phyloP scores from a whole-genome alignment of 2,329 filamentous ascomycete genomes.

The Eurotiales sp. region DNA sequence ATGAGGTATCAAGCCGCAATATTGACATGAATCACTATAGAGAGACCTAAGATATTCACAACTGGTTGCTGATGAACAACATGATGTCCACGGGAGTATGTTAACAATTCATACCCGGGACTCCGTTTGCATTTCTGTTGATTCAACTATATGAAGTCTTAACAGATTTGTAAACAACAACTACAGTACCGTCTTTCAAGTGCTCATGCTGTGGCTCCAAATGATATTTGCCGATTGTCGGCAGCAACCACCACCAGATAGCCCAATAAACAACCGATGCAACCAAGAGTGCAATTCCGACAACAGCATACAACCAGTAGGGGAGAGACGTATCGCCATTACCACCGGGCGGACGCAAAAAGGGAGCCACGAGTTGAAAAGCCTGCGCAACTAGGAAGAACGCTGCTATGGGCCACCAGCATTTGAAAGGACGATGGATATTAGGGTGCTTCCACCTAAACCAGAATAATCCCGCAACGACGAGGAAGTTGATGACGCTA shows the following conservation, averaged over 20 bases:
- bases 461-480: constrained; percentile 51
- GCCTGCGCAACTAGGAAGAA: constrained; percentile 60
- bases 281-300: constrained; percentile 44
- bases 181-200: constrained; percentile 20
- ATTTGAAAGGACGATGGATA: constrained; percentile 10
- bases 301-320: constrained; percentile 48
- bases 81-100: not conserved
- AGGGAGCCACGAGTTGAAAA: constrained; percentile 59
- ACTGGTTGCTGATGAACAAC: too few species aligned
- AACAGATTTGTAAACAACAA: constrained; percentile 19
- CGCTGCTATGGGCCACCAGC: constrained; percentile 14
- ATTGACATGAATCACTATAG: too few species aligned
- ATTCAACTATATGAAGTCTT: constrained; percentile 3
- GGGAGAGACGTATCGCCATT: constrained; percentile 47
- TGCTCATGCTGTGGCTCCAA: constrained; percentile 17
- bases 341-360: constrained; percentile 42
- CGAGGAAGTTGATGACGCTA: constrained; percentile 22
- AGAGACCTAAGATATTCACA: too few species aligned
- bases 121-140: too few species aligned
- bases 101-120: too few species aligned
- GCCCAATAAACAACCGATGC: constrained; percentile 49
- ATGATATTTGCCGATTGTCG: constrained; percentile 17
- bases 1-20: too few species aligned
- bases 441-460: constrained; percentile 30
- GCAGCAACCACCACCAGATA: constrained; percentile 23